Conservation (phyloP, 2,329 filamentous ascomycete species). For the Allantophomopsis cytisporea region DNA sequence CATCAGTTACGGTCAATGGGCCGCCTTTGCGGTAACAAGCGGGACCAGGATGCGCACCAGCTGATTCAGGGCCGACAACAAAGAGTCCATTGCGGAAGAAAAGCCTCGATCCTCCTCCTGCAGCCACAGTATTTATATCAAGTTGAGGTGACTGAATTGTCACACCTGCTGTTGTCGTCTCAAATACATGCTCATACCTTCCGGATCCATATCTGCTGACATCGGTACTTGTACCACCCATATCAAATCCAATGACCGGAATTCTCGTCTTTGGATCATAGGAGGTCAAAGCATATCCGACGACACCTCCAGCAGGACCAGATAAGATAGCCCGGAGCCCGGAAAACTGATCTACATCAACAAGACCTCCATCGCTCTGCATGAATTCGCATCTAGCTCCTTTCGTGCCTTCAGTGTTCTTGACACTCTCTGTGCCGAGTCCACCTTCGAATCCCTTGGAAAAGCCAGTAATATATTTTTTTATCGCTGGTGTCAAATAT, state of each 20-base stretch:
- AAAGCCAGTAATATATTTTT: conserved; percentile 63
- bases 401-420: conserved; percentile 45
- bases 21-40: conserved; percentile 86
- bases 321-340: conserved; percentile 77
- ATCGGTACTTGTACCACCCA: conserved; percentile 89
- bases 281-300: conserved; percentile 83
- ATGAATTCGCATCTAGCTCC: conserved; percentile 87
- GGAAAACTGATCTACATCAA: conserved; percentile 69
- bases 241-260: conserved; percentile 89
- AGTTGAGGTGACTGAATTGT: conserved; percentile 86
- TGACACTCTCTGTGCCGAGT: conserved; percentile 62
- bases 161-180: conserved; percentile 87
- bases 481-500: conserved; percentile 59
- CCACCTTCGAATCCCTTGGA: conserved; percentile 70
- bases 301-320: conserved; percentile 84
- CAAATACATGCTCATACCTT: conserved; percentile 84
- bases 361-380: conserved; percentile 55
- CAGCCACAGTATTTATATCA: conserved; percentile 90
- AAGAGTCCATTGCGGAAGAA: conserved; percentile 88
- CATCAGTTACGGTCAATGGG: conserved; percentile 85
- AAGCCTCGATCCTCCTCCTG: conserved; percentile 71
- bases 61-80: conserved; percentile 80
- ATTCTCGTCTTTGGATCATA: conserved; percentile 73
- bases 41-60: conserved; percentile 78
- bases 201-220: conserved; percentile 79